Evolutionary conservation across 495 filamentous ascomycete species (phyloP), one percentile per base, ranked within the genome.

Genomic region (Geopyxis carbonaria): DNA sequence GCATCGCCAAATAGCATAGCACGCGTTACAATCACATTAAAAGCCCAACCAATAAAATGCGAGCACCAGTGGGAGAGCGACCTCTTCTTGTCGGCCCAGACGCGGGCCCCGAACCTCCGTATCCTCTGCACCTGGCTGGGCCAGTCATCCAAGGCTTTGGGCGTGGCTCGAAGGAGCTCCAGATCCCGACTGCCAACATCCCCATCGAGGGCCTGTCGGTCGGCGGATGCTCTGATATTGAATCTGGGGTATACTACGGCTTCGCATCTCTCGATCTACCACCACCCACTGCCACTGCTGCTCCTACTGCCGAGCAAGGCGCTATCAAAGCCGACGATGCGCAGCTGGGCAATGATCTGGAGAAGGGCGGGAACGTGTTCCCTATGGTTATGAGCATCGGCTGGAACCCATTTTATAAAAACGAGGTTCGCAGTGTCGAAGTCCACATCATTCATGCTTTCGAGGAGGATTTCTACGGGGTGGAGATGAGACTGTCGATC

Each of bases 141-240:
- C 68, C 72, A 33, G 83, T 97, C 11, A 81, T 95, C 51, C 76
- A 79, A 56, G 89, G 89, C 27, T 95, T 94, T 60, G 89, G 89
- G 13, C 75, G 89, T 30, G 89, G 89, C 29, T 85, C 78, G 56
- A 87, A 81, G 63, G 84, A 92, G 68, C 75, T 97, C 42, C 84
- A 87, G 40, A 94, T 95, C 59, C 89, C 89, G 2, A 97, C 89
- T 0, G 89, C 89, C 50, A 97, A 97, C 63, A 86, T 97, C 46
- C 85, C 89, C 28, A 66, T 92, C 40, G 74, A 77, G 39, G 73
- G 73, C 6, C 60, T 80, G 24, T 51, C 44, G 22, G 68, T 76
- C 24, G 73, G 75, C 13, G 84, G 81, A 53, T 72, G 92, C 53
- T 63, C 69, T 6, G 66, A 72, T 37, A 63, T 81, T 22, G 64